phyloP scores from a whole-genome alignment of 768 basidiomycete genomes.

The Amanita rimosa region DNA sequence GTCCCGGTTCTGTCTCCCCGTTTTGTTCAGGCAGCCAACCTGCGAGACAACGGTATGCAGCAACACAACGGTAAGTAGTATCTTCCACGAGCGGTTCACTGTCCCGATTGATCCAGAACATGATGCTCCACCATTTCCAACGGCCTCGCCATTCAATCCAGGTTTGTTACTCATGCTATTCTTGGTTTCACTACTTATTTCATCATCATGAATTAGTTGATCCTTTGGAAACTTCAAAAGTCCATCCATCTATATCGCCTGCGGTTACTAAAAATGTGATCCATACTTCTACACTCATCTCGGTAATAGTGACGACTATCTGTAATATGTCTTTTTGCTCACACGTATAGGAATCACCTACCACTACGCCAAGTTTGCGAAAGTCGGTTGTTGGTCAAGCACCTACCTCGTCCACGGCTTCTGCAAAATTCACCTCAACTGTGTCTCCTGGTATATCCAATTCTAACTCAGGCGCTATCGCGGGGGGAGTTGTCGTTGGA shows the following conservation, averaged over 20 bases:
- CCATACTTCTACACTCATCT: background rate
- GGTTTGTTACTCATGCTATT: background rate
- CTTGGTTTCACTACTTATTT: background rate
- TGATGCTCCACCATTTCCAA: background rate
- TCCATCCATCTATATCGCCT: background rate
- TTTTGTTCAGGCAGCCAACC: background rate
- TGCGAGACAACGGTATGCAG: background rate
- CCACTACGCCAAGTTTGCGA: background rate
- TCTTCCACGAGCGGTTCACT: background rate
- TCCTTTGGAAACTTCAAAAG: background rate
- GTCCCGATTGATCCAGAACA: background rate
- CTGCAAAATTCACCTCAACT: background rate
- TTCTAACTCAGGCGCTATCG: background rate
- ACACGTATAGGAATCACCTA: background rate
- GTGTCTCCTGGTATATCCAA: background rate
- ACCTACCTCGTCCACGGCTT: background rate
- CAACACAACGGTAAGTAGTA: background rate
- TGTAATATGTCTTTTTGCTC: background rate
- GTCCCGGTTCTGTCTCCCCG: background rate
- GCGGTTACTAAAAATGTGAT: background rate
- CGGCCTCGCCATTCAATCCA: background rate
- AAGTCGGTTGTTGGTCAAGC: background rate
- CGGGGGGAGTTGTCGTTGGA: slow-evolving; percentile 3
- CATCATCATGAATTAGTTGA: no score
- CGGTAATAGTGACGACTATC: background rate